Base-by-base conservation (phyloP, 176 grass and related monocot genomes). In the Oryza longistaminata region DNA sequence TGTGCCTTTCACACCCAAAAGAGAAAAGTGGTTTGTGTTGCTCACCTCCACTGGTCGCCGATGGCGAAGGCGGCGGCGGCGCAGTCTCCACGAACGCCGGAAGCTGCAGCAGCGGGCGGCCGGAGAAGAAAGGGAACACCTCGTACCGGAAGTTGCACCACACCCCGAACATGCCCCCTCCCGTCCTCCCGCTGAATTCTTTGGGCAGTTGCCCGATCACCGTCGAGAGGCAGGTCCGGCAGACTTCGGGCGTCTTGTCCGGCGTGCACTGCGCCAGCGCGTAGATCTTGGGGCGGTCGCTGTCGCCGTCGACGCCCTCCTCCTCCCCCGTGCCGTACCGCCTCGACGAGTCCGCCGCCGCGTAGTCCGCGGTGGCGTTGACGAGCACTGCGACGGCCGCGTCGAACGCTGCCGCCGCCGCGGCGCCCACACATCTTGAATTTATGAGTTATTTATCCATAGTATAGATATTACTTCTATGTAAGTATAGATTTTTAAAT, bases 111-210 rank as follows among this genome's bases (percentile, higher is more conserved):
- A 50, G 80, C 1, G 92, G 72, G 0, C 12, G 39, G 33, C 88
- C 88, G 43, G 68, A 66, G 46, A 86, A 95, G 78, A 95, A 95
- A 16, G 84, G 24, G 55, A 88, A 86, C 11, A 80, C 14, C 81
- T 90, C 85, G 35, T 86, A 95, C 52, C 90, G 82, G 10, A 90
- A 80, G 70, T 74, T 86, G 71, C 93, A 95, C 50, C 87, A 46
- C 21, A 79, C 65, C 2, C 93, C 90, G 5, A 92, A 48, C 6
- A 88, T 53, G 2, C 78, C 75, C 0, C 72, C 93, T 1, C 85
- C 82, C 11, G 33, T 24, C 4, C 69, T 81, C 19, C 83, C 75
- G 7, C 70, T 70, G 66, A 91, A 84, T 21, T 1, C 35, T 3
- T 3, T 11, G 0, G 52, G 68, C 70, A 85, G 64, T 45, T 53